Base-by-base conservation (phyloP, 257 asterid genomes). In the Rehmannia glutinosa region DNA sequence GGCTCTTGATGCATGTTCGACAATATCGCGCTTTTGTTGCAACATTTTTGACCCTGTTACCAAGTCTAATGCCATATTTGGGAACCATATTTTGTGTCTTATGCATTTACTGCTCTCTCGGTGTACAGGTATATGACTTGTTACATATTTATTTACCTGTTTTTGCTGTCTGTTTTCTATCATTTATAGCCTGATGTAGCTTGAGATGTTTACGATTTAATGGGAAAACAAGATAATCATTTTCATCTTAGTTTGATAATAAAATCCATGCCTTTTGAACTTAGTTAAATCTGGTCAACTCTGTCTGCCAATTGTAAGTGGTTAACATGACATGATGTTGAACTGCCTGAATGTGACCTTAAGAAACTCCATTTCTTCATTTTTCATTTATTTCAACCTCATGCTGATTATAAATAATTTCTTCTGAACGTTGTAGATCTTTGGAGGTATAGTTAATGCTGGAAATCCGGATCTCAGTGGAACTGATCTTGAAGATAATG, bases 11-110 rank as follows among this genome's bases (percentile, higher is more conserved):
- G 97, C 96, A 85, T 62, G 96, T 94, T 64, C 72, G 62, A 58
- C 94, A 82, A 30, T 94, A 91, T 74, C 97, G 99, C 49, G 99
- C 93, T 60, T 94, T 94, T 75, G 91, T 94, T 68, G 97, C 97
- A 30, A 94, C 97, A 39, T 94, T 94, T 78, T 84, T 94, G 72
- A 84, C 96, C 73, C 90, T 91, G 71, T 73, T 94, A 77, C 99
- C 99, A 67, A 94, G 99, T 79, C 82, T 94, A 62, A 82, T 90
- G 97, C 99, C 99, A 59, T 94, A 91, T 66, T 75, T 94, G 51
- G 99, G 99, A 55, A 89, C 88, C 77, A 87, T 94, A 75, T 94
- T 94, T 73, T 94, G 97, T 64, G 77, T 91, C 78, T 35, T 94
- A 54, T 94, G 99, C 90, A 70, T 94, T 63, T 94, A 94, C 66